phyloP scores from a whole-genome alignment of 2,329 filamentous ascomycete genomes.

The Fusarium marasasianum region DNA sequence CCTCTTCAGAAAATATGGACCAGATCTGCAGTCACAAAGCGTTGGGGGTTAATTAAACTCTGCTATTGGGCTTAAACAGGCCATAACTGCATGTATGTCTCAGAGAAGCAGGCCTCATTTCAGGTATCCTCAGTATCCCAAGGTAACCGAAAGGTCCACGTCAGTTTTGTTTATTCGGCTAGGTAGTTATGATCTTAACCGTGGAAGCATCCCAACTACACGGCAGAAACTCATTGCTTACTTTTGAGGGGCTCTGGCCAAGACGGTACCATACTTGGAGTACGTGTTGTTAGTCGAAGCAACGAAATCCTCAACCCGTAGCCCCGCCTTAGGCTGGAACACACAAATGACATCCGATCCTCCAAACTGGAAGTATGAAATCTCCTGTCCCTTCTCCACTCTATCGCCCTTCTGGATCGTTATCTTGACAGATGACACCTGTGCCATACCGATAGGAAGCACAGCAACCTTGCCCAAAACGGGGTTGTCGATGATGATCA shows the following conservation, averaged over 20 bases:
- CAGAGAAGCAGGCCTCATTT: background rate
- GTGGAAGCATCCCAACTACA: rapidly evolving
- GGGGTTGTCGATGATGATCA: conserved; percentile 4
- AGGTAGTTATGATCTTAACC: rapidly evolving
- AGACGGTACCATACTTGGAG: conserved; percentile 4
- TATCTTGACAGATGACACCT: background rate
- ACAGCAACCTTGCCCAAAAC: background rate
- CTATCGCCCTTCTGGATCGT: background rate
- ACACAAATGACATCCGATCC: conserved; percentile 11
- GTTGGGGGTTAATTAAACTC: background rate
- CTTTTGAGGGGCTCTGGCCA: background rate
- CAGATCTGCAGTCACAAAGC: background rate
- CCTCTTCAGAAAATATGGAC: rapidly evolving
- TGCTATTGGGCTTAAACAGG: background rate
- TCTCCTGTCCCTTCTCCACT: conserved; percentile 3
- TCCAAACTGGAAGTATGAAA: conserved; percentile 16
- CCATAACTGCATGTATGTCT: background rate
- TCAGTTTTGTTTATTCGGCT: background rate
- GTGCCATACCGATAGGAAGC: conserved; percentile 1
- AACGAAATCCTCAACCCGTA: background rate
- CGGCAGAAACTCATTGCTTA: background rate
- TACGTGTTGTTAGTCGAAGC: conserved; percentile 1
- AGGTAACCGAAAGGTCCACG: background rate
- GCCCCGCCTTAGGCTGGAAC: background rate
- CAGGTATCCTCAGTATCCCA: too few species aligned